These are phyloP conservation scores for Fraxinus quadrangulata DNA, from an alignment of 257 asterid genomes.

Conservation along the genomic window DNA sequence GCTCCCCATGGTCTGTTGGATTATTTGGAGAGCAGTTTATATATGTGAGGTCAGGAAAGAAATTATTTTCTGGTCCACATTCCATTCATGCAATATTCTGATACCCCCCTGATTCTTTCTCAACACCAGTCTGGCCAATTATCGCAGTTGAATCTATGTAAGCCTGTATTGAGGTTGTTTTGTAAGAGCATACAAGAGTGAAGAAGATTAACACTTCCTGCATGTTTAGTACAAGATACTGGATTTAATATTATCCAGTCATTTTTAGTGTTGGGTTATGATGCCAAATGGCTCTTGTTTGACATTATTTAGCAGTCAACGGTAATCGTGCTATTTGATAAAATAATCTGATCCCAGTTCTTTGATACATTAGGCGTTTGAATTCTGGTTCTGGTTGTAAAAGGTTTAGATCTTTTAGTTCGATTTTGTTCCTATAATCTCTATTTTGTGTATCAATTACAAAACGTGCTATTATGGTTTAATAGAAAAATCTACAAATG, in stretches of 20 bases:
- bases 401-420: no score
- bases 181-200: not conserved
- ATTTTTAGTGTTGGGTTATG: no score
- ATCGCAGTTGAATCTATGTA: constrained; percentile 82
- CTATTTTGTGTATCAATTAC: no score
- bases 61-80: constrained; percentile 61
- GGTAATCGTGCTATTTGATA: no score
- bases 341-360: no score
- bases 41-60: constrained; percentile 65
- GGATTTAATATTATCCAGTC: not conserved
- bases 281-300: no score
- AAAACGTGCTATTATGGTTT: no score
- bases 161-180: constrained; percentile 50
- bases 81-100: constrained; percentile 63
- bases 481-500: no score
- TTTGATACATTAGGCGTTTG: no score
- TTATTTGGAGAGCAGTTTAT: constrained; percentile 70
- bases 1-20: constrained; percentile 88
- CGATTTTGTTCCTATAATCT: no score
- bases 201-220: not conserved
- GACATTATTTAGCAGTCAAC: no score
- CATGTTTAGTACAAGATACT: not conserved
- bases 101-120: constrained; percentile 53
- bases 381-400: no score
- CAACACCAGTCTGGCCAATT: constrained; percentile 71